Percentiles rank a stretch among this genome's conserved stretches.
Evolutionary conservation across 176 grass and related monocot genomes (phyloP).

Genomic region (Tuctoria greenei): DNA sequence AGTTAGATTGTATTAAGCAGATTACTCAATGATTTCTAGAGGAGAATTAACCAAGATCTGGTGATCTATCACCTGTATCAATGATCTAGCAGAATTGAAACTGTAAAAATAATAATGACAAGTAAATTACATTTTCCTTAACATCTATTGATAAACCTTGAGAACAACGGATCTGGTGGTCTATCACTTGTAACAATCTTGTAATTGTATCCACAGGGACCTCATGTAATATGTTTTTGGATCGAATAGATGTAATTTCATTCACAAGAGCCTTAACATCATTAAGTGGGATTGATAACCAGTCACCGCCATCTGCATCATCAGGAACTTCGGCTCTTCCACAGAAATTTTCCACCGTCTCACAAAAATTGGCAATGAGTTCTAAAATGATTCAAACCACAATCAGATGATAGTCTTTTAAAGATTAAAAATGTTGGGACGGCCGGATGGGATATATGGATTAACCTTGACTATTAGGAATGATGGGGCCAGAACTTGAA

Average conservation of each 20-base stretch:
- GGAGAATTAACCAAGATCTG: not conserved
- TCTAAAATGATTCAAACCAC: conserved; percentile 49
- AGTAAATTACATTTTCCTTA: conserved; percentile 77
- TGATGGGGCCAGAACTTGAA: conserved; percentile 52
- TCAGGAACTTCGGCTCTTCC: conserved; percentile 71
- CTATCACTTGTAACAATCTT: conserved; percentile 78
- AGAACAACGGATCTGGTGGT: conserved; percentile 82
- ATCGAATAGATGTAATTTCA: conserved; percentile 70
- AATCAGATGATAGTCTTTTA: conserved; percentile 13
- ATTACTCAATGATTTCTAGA: conserved; percentile 14
- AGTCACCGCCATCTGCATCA: conserved; percentile 76
- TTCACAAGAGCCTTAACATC: conserved; percentile 83
- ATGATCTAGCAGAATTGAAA: not conserved
- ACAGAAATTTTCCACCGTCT: conserved; percentile 90
- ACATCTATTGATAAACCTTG: conserved; percentile 84
- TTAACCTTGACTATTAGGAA: conserved; percentile 73
- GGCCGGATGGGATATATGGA: conserved; percentile 24
- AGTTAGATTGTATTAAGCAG: conserved; percentile 43
- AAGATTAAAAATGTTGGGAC: conserved; percentile 1
- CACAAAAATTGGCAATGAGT: conserved; percentile 66
- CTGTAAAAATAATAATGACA: not conserved
- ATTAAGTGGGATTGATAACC: conserved; percentile 61
- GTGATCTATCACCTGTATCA: not conserved
- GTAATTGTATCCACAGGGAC: conserved; percentile 79
- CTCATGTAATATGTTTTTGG: conserved; percentile 72